phyloP scores from a whole-genome alignment of 352 stramenopile species.

The Elongisporangium senticosum region DNA sequence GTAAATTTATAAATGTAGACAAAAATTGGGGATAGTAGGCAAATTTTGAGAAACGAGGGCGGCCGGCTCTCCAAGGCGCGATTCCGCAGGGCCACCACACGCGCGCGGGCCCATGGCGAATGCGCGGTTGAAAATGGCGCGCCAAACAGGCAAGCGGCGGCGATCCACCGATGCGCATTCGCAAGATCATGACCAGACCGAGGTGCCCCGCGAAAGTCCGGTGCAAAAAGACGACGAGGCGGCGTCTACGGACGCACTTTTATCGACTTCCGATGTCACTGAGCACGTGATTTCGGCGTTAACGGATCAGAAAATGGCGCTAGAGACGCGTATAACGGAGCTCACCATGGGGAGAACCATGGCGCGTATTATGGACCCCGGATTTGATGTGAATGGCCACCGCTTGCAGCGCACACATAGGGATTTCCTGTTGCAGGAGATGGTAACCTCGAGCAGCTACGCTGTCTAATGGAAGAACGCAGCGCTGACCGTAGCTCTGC shows the following conservation, averaged over 20 bases:
- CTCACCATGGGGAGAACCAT: slow-evolving; percentile 50
- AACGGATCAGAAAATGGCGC: slow-evolving; percentile 24
- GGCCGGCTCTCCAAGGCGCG: not conserved
- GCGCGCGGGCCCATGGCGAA: slow-evolving; percentile 42
- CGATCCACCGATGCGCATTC: slow-evolving; percentile 16
- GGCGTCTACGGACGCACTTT: slow-evolving; percentile 14
- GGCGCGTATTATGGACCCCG: slow-evolving; percentile 20
- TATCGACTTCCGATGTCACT: slow-evolving; percentile 7
- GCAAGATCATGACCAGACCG: slow-evolving; percentile 9
- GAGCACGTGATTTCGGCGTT: slow-evolving; percentile 29
- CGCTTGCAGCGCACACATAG: slow-evolving; percentile 40
- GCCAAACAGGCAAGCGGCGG: slow-evolving; percentile 24
- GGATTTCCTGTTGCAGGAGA: slow-evolving; percentile 80
- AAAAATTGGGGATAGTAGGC: not conserved
- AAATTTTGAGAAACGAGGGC: slow-evolving; percentile 1
- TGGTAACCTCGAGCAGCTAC: slow-evolving; percentile 21
- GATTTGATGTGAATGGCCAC: slow-evolving; percentile 30
- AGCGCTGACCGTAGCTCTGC: not conserved
- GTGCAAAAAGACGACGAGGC: slow-evolving; percentile 9
- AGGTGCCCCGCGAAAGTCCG: slow-evolving; percentile 20
- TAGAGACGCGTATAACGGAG: slow-evolving; percentile 33
- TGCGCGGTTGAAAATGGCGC: slow-evolving; percentile 62
- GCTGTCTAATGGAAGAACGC: slow-evolving; percentile 5
- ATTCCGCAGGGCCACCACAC: not conserved
- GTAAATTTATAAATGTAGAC: not conserved